Evolutionary conservation across 2,329 filamentous ascomycete genomes (phyloP).

Genomic region (Zymoseptoria tritici): DNA sequence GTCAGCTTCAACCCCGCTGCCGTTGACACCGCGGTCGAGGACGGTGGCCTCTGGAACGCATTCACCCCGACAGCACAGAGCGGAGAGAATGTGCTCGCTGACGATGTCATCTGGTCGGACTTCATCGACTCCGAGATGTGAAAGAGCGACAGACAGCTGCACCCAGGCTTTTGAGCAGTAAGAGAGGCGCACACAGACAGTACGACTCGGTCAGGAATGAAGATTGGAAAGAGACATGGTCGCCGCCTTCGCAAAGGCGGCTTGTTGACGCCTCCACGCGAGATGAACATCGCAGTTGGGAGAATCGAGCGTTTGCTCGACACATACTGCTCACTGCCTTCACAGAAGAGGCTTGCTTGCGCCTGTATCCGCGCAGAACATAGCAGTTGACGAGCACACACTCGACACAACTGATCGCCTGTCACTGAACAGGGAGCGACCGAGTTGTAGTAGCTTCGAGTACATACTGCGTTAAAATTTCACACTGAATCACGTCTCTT

Average conservation of each 20-base stretch:
- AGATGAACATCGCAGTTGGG: neutral
- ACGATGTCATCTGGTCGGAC: neutral
- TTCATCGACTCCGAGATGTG: neutral
- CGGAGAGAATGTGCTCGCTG: neutral
- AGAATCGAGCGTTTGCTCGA: neutral
- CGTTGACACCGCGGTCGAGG: constrained; percentile 3
- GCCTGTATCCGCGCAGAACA: neutral
- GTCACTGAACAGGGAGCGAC: neutral
- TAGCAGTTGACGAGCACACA: neutral
- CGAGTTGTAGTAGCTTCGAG: neutral
- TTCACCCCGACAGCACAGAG: constrained; percentile 5
- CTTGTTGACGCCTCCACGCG: neutral
- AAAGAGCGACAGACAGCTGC: neutral
- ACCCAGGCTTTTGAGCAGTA: constrained; percentile 1
- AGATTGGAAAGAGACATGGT: neutral
- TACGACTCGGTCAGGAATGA: neutral
- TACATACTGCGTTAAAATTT: neutral
- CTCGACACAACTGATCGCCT: neutral
- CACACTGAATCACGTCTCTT: neutral
- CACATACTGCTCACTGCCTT: neutral
- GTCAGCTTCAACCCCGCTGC: constrained; percentile 17
- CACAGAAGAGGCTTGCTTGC: neutral
- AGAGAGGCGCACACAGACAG: neutral
- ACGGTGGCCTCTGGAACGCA: constrained; percentile 2
- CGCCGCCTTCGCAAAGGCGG: neutral